A percentile compares a stretch with the other conserved stretches of the same genome.
phyloP scores from a whole-genome alignment of 2,329 filamentous ascomycete species.

The Fonsecaea nubica region DNA sequence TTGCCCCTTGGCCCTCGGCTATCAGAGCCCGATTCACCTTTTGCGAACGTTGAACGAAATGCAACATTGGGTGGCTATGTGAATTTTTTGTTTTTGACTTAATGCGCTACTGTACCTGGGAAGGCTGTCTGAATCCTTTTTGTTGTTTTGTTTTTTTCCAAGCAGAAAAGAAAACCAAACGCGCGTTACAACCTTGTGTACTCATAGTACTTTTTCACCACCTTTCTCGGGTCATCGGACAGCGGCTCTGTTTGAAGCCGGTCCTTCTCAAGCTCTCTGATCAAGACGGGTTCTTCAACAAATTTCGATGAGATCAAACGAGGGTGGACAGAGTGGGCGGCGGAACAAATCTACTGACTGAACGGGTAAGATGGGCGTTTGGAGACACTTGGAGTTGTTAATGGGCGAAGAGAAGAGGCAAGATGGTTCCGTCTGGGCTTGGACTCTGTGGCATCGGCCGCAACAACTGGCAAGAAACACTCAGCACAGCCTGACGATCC shows the following conservation, averaged over 20 bases:
- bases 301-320: slow-evolving; percentile 1
- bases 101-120: slow-evolving; percentile 31
- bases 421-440: not conserved
- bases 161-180: slow-evolving; percentile 8
- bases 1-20: slow-evolving; percentile 29
- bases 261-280: not conserved
- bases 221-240: slow-evolving; percentile 9
- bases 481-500: not conserved
- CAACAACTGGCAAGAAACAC: not conserved
- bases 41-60: slow-evolving; percentile 33
- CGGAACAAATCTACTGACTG: not conserved
- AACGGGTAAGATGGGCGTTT: slow-evolving; percentile 7
- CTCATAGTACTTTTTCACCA: slow-evolving; percentile 22
- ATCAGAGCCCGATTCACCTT: slow-evolving; percentile 34
- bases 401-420: slow-evolving; percentile 12
- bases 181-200: slow-evolving; percentile 20
- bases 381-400: slow-evolving; percentile 21
- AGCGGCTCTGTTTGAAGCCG: slow-evolving; percentile 1
- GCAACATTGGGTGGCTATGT: slow-evolving; percentile 36
- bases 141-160: slow-evolving; percentile 2
- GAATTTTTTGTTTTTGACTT: slow-evolving; percentile 20
- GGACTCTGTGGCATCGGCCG: not conserved
- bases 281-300: not conserved
- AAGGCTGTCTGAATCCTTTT: slow-evolving; percentile 26
- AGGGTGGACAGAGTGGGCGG: not conserved